These are phyloP conservation scores for Globisporangium cylindrosporum DNA, from an alignment of 352 stramenopile species.

Conservation along the genomic window DNA sequence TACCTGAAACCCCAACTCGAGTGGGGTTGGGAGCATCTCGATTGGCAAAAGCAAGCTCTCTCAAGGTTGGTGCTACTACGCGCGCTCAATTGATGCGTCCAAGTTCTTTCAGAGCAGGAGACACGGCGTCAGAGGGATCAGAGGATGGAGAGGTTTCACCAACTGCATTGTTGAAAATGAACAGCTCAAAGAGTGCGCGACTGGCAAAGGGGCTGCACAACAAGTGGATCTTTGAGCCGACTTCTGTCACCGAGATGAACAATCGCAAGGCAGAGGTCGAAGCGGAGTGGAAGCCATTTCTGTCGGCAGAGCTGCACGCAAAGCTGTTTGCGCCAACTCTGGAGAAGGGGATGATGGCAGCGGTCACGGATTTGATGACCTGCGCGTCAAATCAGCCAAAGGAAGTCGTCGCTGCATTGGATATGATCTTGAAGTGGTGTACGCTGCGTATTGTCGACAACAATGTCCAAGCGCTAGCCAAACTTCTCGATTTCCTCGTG, in stretches of 20 bases:
- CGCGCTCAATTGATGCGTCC: slow-evolving; percentile 36
- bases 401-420: slow-evolving; percentile 64
- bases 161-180: slow-evolving; percentile 56
- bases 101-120: slow-evolving; percentile 27
- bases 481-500: slow-evolving; percentile 78
- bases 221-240: slow-evolving; percentile 84
- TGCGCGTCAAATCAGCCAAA: slow-evolving; percentile 62
- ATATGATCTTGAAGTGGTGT: slow-evolving; percentile 86
- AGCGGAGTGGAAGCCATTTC: slow-evolving; percentile 69
- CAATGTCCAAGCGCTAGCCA: slow-evolving; percentile 83
- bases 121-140: slow-evolving; percentile 17
- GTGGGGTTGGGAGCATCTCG: slow-evolving; percentile 13
- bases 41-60: slow-evolving; percentile 1
- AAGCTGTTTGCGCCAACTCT: slow-evolving; percentile 79
- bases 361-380: slow-evolving; percentile 68
- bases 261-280: slow-evolving; percentile 72
- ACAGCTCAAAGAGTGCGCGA: slow-evolving; percentile 49
- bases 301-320: slow-evolving; percentile 61
- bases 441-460: slow-evolving; percentile 84
- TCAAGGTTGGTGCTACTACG: slow-evolving; percentile 14
- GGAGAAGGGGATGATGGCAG: slow-evolving; percentile 83
- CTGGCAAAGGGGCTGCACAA: slow-evolving; percentile 70
- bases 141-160: slow-evolving; percentile 26
- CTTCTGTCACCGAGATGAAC: slow-evolving; percentile 64
- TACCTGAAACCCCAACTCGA: slow-evolving; percentile 14